Conservation (phyloP, 805 yeast species). For the Candida chilensis region DNA sequence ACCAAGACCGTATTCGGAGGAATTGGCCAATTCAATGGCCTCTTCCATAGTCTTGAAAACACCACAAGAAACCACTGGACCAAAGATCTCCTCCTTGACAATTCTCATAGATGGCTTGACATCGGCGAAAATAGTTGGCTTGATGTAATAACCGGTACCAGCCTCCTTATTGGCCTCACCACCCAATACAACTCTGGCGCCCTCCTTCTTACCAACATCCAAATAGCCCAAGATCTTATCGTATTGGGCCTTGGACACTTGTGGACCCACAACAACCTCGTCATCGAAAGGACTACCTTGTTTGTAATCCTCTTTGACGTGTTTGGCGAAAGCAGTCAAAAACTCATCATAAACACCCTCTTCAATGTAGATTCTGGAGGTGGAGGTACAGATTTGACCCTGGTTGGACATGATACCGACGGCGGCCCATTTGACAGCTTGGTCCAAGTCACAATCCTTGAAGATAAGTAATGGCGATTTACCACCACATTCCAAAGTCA, state of each 20-base stretch:
- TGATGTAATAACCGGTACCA: constrained; percentile 55
- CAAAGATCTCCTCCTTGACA: constrained; percentile 77
- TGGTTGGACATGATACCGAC: constrained; percentile 55
- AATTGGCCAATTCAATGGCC: constrained; percentile 61
- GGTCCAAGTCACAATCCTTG: constrained; percentile 54
- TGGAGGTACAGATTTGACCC: constrained; percentile 66
- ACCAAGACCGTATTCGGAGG: constrained; percentile 71
- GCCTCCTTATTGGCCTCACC: constrained; percentile 30
- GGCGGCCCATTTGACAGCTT: constrained; percentile 62
- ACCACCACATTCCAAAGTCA: constrained; percentile 67
- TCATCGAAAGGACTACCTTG: constrained; percentile 48
- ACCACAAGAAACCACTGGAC: constrained; percentile 71
- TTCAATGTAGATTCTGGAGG: constrained; percentile 53
- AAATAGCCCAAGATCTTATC: constrained; percentile 41
- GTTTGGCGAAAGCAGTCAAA: constrained; percentile 28
- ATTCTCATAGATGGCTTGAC: constrained; percentile 57
- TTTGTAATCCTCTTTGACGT: constrained; percentile 37
- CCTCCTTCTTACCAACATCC: constrained; percentile 34
- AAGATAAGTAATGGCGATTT: constrained; percentile 58
- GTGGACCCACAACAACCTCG: constrained; percentile 49
- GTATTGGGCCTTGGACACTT: constrained; percentile 46
- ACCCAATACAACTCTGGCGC: constrained; percentile 36
- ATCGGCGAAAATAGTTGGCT: constrained; percentile 72
- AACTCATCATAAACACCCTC: constrained; percentile 48
- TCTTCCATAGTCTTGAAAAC: constrained; percentile 62